These are phyloP conservation scores for Umbelopsis vinacea DNA, from an alignment of 192 early-diverging fungal genomes.

Conservation along the genomic window DNA sequence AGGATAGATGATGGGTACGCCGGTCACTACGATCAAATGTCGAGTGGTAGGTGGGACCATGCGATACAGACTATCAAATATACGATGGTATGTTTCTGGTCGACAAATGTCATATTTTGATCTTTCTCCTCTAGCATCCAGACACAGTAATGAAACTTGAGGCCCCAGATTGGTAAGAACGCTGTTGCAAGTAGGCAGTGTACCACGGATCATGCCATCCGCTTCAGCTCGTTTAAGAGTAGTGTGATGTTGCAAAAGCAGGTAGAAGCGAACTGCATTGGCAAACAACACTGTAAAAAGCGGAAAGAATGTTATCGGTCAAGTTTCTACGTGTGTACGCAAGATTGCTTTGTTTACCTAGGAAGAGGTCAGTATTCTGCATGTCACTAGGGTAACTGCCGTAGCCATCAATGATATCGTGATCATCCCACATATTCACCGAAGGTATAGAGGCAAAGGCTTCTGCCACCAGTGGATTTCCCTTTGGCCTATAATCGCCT, in stretches of 20 bases:
- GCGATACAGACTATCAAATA: conserved; percentile 46
- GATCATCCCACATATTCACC: conserved; percentile 80
- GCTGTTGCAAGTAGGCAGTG: conserved; percentile 39
- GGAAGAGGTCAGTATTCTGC: conserved; percentile 67
- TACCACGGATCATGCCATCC: conserved; percentile 38
- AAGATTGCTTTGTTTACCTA: conserved; percentile 36
- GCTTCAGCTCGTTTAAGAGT: conserved; percentile 48
- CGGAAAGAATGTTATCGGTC: too few species aligned
- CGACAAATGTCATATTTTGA: conserved; percentile 60
- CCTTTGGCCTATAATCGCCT: conserved; percentile 1
- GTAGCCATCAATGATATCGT: conserved; percentile 81
- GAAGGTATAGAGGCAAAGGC: conserved; percentile 65
- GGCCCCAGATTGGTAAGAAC: conserved; percentile 70
- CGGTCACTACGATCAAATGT: conserved; percentile 72
- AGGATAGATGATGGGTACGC: conserved; percentile 77
- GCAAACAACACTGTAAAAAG: conserved; percentile 46
- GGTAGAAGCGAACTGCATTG: conserved; percentile 72
- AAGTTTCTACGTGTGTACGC: not conserved
- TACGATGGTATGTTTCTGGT: conserved; percentile 58
- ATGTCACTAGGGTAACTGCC: conserved; percentile 79
- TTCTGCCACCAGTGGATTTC: conserved; percentile 24
- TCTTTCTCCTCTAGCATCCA: conserved; percentile 80
- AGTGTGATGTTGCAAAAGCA: conserved; percentile 81
- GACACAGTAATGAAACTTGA: conserved; percentile 60
- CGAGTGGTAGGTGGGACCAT: conserved; percentile 51